Base-by-base conservation (phyloP, 2,329 filamentous ascomycete species). In the Monilinia fructigena region DNA sequence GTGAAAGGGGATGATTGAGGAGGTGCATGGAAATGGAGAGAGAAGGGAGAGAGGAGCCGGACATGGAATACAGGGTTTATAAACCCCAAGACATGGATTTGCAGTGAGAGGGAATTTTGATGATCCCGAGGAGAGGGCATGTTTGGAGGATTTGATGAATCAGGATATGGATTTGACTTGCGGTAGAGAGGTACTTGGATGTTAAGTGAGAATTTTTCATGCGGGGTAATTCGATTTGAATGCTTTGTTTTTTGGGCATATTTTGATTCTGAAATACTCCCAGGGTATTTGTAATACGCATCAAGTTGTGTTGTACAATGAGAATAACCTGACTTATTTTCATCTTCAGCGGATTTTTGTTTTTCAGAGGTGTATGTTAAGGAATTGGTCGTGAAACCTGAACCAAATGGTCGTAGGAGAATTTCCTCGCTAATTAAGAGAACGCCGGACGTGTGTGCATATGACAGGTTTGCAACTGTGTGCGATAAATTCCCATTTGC, bases 51-150 rank as follows among this genome's bases (percentile, higher is more conserved):
- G 69, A 68, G 48, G 52, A 76, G 48, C 74, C 75, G 54, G 75
- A 75, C 58, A 71, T 75, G 65, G 72, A 73, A 66, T 75, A 77
- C 64, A 73, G 72, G 66, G 72, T 77, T 45, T 77, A 77, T 67
- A 76, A 72, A 48, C 75, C 74, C 42, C 74, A 74, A 66, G 75
- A 11, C 76, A 78, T 73, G 76, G 77, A 0, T 78, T 78, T 72
- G 73, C 74, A 47, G 76, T 78, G 2, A 72, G 77, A 71, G 77
- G 77, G 8, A 78, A 78, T 70, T 76, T 75, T 26, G 77, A 78
- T 65, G 74, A 78, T 71, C 74, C 75, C 12, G 58, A 68, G 59
- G 72, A 28, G 28, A 28, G 28, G 66, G 71, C 69, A 52, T 75
- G 73, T 47, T 68, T 78, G 67, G 76, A 78, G 66, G 76, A 76